Percentiles rank a stretch among this genome's conserved stretches.
These are phyloP conservation scores for Vitis vinifera DNA, from an alignment of 164 flowering plant genomes.

Conservation along the genomic window DNA sequence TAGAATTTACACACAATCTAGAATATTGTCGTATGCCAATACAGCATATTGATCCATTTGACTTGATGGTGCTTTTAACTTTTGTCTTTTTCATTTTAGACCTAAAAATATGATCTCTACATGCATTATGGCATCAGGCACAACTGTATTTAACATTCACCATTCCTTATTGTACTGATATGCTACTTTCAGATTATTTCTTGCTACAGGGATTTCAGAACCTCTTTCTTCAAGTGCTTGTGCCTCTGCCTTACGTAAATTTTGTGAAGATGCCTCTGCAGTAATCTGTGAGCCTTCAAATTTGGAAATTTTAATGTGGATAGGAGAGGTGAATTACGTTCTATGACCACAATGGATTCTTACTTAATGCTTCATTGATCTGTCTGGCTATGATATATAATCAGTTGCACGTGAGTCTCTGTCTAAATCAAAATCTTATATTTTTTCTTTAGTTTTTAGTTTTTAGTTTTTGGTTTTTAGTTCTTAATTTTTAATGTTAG, in stretches of 20 bases:
- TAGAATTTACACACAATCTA: not conserved
- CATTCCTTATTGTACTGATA: conserved; percentile 27
- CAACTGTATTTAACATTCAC: not conserved
- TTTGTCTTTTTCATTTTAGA: not conserved
- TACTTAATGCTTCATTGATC: not conserved
- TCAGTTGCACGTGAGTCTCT: too few relatives aligned
- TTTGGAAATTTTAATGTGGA: conserved; percentile 86
- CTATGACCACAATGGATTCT: not conserved
- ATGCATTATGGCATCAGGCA: not conserved
- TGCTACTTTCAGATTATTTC: conserved; percentile 75
- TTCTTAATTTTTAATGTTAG: too few relatives aligned
- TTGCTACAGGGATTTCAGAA: conserved; percentile 78
- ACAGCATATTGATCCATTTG: not conserved
- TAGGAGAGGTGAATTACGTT: conserved; percentile 68
- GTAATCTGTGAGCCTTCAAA: conserved; percentile 68
- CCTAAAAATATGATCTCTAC: not conserved
- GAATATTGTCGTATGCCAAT: not conserved
- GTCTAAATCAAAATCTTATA: too few relatives aligned
- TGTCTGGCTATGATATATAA: too few relatives aligned
- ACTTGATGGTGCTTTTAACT: not conserved
- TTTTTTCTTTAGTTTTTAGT: too few relatives aligned
- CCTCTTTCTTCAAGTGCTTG: conserved; percentile 70
- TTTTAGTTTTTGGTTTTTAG: too few relatives aligned
- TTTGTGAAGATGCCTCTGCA: conserved; percentile 86
- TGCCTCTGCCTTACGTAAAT: conserved; percentile 79